phyloP scores from a whole-genome alignment of 306 rosid genomes.

The Carpinus viminea region DNA sequence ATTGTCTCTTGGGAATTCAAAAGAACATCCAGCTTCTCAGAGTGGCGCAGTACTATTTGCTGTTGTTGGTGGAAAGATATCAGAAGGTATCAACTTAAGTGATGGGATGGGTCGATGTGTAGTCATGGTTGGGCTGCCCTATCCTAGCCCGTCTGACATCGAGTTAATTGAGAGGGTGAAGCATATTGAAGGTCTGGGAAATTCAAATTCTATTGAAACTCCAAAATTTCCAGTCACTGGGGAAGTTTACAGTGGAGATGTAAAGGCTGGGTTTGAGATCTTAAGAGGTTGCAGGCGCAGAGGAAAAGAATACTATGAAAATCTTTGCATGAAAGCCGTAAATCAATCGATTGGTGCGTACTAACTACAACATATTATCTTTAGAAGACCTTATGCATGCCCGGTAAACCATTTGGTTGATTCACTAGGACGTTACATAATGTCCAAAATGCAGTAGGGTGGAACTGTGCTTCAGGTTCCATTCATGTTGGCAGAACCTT shows the following conservation, averaged over 20 bases:
- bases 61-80: constrained; percentile 92
- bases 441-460: constrained; percentile 13
- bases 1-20: constrained; percentile 40
- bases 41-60: constrained; percentile 82
- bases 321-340: constrained; percentile 98
- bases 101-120: constrained; percentile 96
- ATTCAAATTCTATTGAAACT: constrained; percentile 38
- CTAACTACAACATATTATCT: constrained; percentile 2
- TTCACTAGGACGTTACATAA: not conserved
- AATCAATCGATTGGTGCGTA: constrained; percentile 92
- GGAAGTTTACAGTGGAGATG: constrained; percentile 51
- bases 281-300: constrained; percentile 75
- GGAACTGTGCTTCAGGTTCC: constrained; percentile 11
- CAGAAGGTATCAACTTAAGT: constrained; percentile 96
- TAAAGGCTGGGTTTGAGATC: constrained; percentile 63
- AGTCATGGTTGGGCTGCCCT: constrained; percentile 96
- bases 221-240: constrained; percentile 29
- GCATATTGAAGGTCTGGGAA: constrained; percentile 72
- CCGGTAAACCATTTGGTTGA: not conserved
- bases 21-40: constrained; percentile 46
- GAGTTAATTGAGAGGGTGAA: constrained; percentile 92
- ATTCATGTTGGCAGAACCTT: constrained; percentile 2
- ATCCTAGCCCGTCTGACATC: constrained; percentile 84
- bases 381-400: not conserved
- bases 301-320: constrained; percentile 91